phyloP scores from a whole-genome alignment of 2,329 filamentous ascomycete genomes.

The Phaeophleospora eucalypticola region DNA sequence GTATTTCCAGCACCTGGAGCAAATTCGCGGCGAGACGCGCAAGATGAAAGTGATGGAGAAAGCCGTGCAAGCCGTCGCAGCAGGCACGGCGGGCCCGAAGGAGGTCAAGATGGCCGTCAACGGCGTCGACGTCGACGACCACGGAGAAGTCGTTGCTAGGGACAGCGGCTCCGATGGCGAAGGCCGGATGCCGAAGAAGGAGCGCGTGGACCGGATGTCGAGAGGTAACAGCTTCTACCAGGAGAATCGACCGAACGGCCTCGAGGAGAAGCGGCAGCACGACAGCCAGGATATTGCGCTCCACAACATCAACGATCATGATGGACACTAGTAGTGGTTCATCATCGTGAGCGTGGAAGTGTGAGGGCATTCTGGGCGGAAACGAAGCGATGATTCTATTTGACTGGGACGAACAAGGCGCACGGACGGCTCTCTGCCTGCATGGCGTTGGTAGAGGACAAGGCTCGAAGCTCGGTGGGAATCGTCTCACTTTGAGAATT shows the following conservation, averaged over 20 bases:
- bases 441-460: not conserved
- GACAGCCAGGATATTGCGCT: slow-evolving; percentile 56
- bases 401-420: not conserved
- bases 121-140: slow-evolving; percentile 54
- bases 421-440: not conserved
- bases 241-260: slow-evolving; percentile 10
- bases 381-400: not conserved
- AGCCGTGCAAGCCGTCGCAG: slow-evolving; percentile 61
- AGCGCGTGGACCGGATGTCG: slow-evolving; percentile 37
- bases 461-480: not conserved
- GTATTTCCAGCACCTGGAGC: slow-evolving; percentile 79
- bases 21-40: slow-evolving; percentile 64
- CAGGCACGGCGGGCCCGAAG: slow-evolving; percentile 56
- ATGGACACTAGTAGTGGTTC: not conserved
- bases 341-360: too few species aligned
- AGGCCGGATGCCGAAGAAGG: slow-evolving; percentile 19
- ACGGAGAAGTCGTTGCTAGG: slow-evolving; percentile 56
- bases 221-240: slow-evolving; percentile 36
- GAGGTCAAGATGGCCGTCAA: slow-evolving; percentile 61
- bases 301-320: slow-evolving; percentile 30
- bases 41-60: slow-evolving; percentile 64
- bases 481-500: not conserved
- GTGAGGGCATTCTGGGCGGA: too few species aligned
- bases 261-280: slow-evolving; percentile 11
- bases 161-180: slow-evolving; percentile 29